phyloP scores from a whole-genome alignment of 2,329 filamentous ascomycete genomes.

The Aspergillus chevalieri region DNA sequence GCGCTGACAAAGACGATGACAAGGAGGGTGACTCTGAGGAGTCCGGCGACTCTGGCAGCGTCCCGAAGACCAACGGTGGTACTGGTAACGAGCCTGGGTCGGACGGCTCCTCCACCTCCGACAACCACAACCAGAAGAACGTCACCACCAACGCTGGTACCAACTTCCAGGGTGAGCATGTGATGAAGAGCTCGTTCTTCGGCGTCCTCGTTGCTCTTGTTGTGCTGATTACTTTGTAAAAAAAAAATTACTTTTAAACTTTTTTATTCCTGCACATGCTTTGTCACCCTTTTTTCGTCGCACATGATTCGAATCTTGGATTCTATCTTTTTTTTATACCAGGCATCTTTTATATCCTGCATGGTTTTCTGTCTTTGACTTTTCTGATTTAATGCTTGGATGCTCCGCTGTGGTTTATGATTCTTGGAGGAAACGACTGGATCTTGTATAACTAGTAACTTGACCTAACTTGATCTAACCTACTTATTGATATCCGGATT shows the following conservation, averaged over 20 bases:
- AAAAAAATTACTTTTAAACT: conserved; percentile 6
- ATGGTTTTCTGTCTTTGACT: background rate
- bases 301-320: conserved; percentile 10
- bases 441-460: too few species aligned
- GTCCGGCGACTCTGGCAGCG: conserved; percentile 14
- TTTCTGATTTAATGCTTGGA: background rate
- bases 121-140: conserved; percentile 7
- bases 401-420: too few species aligned
- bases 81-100: conserved; percentile 19
- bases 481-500: too few species aligned
- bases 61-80: conserved; percentile 30
- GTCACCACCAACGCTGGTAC: conserved; percentile 3
- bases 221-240: conserved; percentile 41
- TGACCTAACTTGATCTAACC: too few species aligned
- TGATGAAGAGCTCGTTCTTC: conserved; percentile 41
- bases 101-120: conserved; percentile 11
- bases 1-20: conserved; percentile 6
- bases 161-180: conserved; percentile 31
- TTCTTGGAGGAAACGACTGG: too few species aligned
- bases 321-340: conserved; percentile 19
- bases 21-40: background rate
- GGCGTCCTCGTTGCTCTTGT: conserved; percentile 43
- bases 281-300: conserved; percentile 8
- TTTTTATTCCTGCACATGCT: conserved; percentile 1
- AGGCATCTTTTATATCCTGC: background rate